These are phyloP conservation scores for Marasmius tenuissimus DNA, from an alignment of 1,284 basidiomycete genomes.

Conservation along the genomic window DNA sequence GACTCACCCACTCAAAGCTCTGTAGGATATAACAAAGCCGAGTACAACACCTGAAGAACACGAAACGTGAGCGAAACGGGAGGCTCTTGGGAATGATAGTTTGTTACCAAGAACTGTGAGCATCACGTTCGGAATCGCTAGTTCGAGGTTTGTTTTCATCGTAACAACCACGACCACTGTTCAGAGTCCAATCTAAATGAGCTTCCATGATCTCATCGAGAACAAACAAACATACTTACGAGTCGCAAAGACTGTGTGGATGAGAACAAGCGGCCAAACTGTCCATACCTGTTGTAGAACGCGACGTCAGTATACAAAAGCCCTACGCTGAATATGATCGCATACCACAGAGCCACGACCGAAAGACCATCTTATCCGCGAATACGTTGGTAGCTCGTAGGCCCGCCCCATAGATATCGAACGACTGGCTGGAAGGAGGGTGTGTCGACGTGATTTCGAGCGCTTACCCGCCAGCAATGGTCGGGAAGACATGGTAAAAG, in stretches of 20 bases:
- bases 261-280: conserved; percentile 64
- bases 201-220: not conserved
- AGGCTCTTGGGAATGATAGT: not conserved
- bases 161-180: conserved; percentile 41
- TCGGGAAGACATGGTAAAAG: not conserved
- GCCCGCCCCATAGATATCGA: not conserved
- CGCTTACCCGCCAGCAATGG: not conserved
- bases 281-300: conserved; percentile 50
- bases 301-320: not conserved
- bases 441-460: not conserved
- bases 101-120: conserved; percentile 54
- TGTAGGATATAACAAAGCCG: conserved; percentile 70
- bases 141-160: conserved; percentile 35
- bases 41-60: conserved; percentile 54
- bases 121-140: conserved; percentile 56
- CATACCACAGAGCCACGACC: not conserved
- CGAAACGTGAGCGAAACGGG: not conserved
- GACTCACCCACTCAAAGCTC: conserved; percentile 54
- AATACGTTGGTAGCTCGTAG: not conserved
- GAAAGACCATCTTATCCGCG: not conserved
- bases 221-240: not conserved
- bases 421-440: not conserved
- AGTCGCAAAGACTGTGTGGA: conserved; percentile 55
- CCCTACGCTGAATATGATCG: not conserved
- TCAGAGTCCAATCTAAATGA: not conserved